phyloP scores from a whole-genome alignment of 176 grass and related monocot species.

The Typha latifolia region DNA sequence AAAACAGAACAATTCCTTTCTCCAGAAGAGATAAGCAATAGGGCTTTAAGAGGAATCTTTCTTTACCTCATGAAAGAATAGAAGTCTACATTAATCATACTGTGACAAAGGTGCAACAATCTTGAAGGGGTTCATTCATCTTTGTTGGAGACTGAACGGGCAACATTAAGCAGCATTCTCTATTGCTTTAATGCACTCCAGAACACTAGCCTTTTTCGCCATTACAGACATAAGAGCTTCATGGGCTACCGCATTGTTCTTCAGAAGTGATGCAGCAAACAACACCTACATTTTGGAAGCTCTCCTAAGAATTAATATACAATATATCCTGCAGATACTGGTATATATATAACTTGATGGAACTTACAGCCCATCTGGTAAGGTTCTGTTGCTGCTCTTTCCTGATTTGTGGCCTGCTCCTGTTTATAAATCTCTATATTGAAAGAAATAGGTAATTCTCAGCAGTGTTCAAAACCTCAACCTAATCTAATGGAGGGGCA shows the following conservation, averaged over 20 bases:
- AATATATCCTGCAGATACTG: background rate
- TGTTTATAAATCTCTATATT: conserved; percentile 75
- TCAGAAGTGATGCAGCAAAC: conserved; percentile 71
- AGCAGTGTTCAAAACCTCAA: background rate
- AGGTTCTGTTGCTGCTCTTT: conserved; percentile 92
- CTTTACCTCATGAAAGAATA: too few relatives aligned
- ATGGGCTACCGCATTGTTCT: conserved; percentile 68
- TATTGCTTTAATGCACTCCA: conserved; percentile 82
- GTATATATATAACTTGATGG: background rate
- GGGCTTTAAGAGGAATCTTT: too few relatives aligned
- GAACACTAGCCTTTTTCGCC: conserved; percentile 62
- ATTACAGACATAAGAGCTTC: conserved; percentile 72
- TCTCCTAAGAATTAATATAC: background rate
- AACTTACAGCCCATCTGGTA: conserved; percentile 95
- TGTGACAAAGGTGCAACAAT: too few relatives aligned
- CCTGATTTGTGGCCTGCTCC: conserved; percentile 53
- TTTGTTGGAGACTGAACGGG: background rate
- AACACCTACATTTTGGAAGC: conserved; percentile 43
- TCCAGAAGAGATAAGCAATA: too few relatives aligned
- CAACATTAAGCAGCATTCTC: conserved; percentile 52
- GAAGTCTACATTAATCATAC: too few relatives aligned
- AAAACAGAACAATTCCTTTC: too few relatives aligned
- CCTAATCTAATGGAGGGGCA: background rate
- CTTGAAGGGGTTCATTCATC: background rate
- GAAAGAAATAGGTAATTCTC: background rate